phyloP scores from a whole-genome alignment of 169 alveolate species.

The Eimeria praecox region DNA sequence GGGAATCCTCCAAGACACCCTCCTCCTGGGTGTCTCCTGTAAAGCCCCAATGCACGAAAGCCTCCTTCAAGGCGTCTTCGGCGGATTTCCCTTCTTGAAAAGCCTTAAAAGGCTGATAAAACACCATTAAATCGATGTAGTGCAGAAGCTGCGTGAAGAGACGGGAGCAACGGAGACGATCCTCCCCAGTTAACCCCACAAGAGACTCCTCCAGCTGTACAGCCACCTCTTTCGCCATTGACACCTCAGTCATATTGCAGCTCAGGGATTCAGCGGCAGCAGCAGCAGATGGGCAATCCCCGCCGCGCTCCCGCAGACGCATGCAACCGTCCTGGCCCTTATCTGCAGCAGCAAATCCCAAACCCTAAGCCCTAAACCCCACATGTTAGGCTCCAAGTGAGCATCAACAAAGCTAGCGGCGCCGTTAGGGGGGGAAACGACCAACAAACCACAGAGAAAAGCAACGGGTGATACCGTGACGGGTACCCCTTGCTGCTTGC shows the following conservation, averaged over 20 bases:
- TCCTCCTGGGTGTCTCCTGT: not conserved
- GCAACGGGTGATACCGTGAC: not conserved
- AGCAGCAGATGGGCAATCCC: not conserved
- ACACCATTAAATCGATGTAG: constrained; percentile 45
- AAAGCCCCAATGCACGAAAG: constrained; percentile 39
- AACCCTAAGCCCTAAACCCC: not conserved
- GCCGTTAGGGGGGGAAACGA: too few relatives aligned
- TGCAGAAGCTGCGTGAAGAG: not conserved
- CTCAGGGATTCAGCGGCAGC: not conserved
- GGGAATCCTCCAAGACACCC: not conserved
- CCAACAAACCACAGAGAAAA: not conserved
- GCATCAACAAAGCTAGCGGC: not conserved
- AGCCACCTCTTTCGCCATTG: not conserved
- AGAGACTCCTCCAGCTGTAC: not conserved
- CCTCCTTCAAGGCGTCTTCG: not conserved
- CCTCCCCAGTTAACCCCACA: not conserved
- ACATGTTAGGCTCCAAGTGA: not conserved
- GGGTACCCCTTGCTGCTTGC: not conserved
- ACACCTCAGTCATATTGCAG: not conserved
- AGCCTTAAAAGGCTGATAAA: not conserved
- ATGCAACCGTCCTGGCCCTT: constrained; percentile 17
- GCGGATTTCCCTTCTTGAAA: constrained; percentile 23
- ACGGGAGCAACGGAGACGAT: constrained; percentile 2
- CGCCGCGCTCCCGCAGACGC: not conserved
- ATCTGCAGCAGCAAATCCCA: not conserved